Conservation (phyloP, 1,139 yeast genomes). For the Protomyces arabidopsidicola region DNA sequence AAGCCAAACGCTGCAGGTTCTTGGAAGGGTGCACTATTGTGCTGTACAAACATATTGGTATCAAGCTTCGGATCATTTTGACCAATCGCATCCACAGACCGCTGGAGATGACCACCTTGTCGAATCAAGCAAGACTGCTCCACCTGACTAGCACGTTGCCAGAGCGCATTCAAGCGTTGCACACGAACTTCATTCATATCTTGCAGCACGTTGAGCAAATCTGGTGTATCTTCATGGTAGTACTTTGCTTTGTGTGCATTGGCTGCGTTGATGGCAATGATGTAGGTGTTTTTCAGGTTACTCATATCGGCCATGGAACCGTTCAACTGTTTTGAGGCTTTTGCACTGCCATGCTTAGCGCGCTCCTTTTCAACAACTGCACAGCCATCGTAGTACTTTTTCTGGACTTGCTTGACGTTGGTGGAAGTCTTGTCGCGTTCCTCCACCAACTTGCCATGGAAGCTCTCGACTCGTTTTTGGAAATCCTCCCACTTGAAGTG, state of each 20-base stretch:
- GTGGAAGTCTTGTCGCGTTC: conserved; percentile 60
- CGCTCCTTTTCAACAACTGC: conserved; percentile 75
- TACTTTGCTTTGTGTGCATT: conserved; percentile 89
- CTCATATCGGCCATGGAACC: conserved; percentile 79
- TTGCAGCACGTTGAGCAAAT: conserved; percentile 78
- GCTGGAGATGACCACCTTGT: conserved; percentile 44
- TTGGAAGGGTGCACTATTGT: conserved; percentile 68
- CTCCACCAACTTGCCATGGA: conserved; percentile 55
- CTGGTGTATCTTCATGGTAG: conserved; percentile 90
- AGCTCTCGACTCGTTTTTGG: conserved; percentile 52
- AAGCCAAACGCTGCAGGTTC: conserved; percentile 84
- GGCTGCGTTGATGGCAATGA: conserved; percentile 74
- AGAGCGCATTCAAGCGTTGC: conserved; percentile 61
- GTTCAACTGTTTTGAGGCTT: conserved; percentile 37
- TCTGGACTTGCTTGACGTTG: conserved; percentile 67
- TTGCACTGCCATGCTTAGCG: conserved; percentile 48
- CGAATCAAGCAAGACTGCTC: conserved; percentile 59
- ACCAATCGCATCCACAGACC: conserved; percentile 53
- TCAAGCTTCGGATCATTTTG: conserved; percentile 74
- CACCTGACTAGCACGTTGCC: conserved; percentile 58
- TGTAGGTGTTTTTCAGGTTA: conserved; percentile 72
- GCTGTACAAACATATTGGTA: conserved; percentile 88
- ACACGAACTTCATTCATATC: conserved; percentile 78
- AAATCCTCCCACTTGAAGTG: conserved; percentile 54
- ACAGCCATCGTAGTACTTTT: conserved; percentile 72